Evolutionary conservation across 768 basidiomycete species (phyloP), one percentile per base, ranked within the genome.

Genomic region (Leccinum imitatum): DNA sequence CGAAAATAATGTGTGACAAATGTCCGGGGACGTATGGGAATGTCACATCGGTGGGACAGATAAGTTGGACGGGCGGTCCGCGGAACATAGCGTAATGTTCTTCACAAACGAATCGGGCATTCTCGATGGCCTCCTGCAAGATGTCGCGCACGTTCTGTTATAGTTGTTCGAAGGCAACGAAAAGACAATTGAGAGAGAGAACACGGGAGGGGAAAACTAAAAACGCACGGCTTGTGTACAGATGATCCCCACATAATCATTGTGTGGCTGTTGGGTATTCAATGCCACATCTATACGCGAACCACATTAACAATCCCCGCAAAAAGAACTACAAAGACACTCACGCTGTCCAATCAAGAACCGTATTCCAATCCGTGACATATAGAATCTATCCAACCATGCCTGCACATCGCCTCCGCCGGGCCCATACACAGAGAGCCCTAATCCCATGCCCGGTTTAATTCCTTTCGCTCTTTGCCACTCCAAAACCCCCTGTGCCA

Each of bases 21-120:
- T 99, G 97, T 4, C 93, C 95, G 0, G 97, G 97, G 50, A 99
- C 94, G 75, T 98, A 98, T 64, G 94, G 82, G 77, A 98, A 98
- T 19, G 83, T 82, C 64, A 99, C 85, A 68, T 91, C 77, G 55
- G 83, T 78, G 0, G 95, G 93, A 75, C 97, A 98, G 67, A 98
- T 93, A 62, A 99, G 90, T 68, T 98, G 93, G 15, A 99, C 94
- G 3, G 93, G 93, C 0, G 97, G 97, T 1, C 92, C 93, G 67
- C 89, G 90, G 85, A 98, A 96, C 82, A 99, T 89, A 2, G 90
- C 91, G 68, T 91, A 91, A 76, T 98, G 95, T 69, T 98, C 95
- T 76, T 97, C 95, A 77, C 95, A 97, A 25, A 91, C 90, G 70
- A 87, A 91, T 17, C 90, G 86, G 6, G 97, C 95, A 73, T 99